Evolutionary conservation across 495 filamentous ascomycete genomes (phyloP).

Genomic region (Xylaria flabelliformis): DNA sequence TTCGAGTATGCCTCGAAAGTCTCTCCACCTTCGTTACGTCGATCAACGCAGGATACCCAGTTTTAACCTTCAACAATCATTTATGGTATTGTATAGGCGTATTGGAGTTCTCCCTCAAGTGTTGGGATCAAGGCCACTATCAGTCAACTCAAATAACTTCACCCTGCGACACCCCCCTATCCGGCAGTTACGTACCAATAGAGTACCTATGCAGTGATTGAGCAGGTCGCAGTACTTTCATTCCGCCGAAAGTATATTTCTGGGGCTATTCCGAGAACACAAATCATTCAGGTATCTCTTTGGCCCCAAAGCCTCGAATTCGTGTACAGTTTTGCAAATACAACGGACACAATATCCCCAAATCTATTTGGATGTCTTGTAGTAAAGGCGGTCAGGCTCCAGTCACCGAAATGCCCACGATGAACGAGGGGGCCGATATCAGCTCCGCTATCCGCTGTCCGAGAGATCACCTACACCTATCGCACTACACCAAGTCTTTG

Average conservation of each 20-base stretch:
- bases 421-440: not conserved
- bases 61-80: not conserved
- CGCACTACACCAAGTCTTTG: slow-evolving; percentile 1
- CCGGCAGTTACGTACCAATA: not conserved
- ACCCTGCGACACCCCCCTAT: not conserved
- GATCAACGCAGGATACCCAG: not conserved
- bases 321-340: not conserved
- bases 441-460: not conserved
- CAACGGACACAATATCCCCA: not conserved
- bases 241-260: not conserved
- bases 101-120: not conserved
- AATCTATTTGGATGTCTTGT: slow-evolving; percentile 12
- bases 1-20: not conserved
- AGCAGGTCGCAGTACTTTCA: not conserved
- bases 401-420: not conserved
- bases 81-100: not conserved
- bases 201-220: not conserved
- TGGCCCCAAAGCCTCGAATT: not conserved
- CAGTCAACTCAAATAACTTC: not conserved
- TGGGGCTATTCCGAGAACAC: not conserved
- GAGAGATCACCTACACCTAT: not conserved
- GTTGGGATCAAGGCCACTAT: not conserved
- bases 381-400: not conserved
- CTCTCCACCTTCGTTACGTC: not conserved
- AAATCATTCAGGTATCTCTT: not conserved